These are phyloP conservation scores for Paramyrothecium roridum DNA, from an alignment of 2,329 filamentous ascomycete species.

Conservation along the genomic window DNA sequence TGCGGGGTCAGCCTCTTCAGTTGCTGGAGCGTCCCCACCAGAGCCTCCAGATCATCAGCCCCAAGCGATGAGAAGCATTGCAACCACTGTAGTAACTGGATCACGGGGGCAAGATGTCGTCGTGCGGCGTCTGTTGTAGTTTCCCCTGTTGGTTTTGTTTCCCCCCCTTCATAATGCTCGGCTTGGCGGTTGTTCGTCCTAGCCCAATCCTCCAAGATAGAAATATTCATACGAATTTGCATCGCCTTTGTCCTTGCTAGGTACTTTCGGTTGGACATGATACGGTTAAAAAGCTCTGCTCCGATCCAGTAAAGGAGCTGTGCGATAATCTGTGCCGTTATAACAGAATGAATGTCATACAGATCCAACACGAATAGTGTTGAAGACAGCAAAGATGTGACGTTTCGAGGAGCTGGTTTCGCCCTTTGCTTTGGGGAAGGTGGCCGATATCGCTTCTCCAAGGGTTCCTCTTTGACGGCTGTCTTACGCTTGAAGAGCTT, in stretches of 20 bases:
- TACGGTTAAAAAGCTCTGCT: constrained; percentile 93
- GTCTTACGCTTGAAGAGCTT: constrained; percentile 92
- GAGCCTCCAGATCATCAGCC: constrained; percentile 78
- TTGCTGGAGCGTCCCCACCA: constrained; percentile 86
- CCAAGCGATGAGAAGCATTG: constrained; percentile 95
- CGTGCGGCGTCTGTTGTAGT: constrained; percentile 81
- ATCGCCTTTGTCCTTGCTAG: constrained; percentile 95
- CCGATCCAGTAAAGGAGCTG: constrained; percentile 96
- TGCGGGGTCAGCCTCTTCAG: constrained; percentile 79
- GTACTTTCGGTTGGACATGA: constrained; percentile 95
- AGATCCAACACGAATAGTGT: constrained; percentile 95
- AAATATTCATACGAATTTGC: constrained; percentile 99
- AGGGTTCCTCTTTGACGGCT: constrained; percentile 84
- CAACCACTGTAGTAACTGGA: constrained; percentile 94
- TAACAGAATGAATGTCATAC: constrained; percentile 98
- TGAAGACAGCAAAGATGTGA: constrained; percentile 91
- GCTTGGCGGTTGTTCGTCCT: constrained; percentile 88
- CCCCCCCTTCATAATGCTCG: constrained; percentile 92
- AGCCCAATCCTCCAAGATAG: constrained; percentile 93
- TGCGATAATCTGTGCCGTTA: constrained; percentile 84
- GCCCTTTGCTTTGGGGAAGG: constrained; percentile 91
- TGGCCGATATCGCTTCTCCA: constrained; percentile 86
- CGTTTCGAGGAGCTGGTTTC: constrained; percentile 89
- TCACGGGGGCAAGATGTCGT: constrained; percentile 81
- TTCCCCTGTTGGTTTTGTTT: constrained; percentile 80